Evolutionary conservation across 2,329 filamentous ascomycete species (phyloP).

Genomic region (Talaromyces sp.): DNA sequence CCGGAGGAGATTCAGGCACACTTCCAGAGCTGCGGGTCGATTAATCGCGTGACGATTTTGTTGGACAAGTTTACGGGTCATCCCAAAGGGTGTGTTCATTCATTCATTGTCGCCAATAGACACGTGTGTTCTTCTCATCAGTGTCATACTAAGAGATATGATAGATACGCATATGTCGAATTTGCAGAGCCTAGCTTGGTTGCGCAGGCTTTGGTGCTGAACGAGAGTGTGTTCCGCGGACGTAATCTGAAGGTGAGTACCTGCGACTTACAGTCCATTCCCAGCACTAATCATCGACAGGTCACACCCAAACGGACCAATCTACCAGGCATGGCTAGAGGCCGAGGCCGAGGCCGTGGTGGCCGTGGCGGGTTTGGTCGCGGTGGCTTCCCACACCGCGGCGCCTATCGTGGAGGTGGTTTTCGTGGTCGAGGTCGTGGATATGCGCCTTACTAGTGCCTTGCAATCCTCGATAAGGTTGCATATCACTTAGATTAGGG

Average conservation of each 20-base stretch:
- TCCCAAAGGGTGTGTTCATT: slow-evolving; percentile 82
- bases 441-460: slow-evolving; percentile 44
- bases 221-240: slow-evolving; percentile 93
- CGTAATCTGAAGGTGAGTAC: slow-evolving; percentile 81
- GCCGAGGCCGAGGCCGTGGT: slow-evolving; percentile 55
- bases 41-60: slow-evolving; percentile 96
- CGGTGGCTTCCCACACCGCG: slow-evolving; percentile 48
- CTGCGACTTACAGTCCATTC: neutral
- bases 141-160: slow-evolving; percentile 24
- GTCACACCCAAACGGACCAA: slow-evolving; percentile 93
- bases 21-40: slow-evolving; percentile 94
- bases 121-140: neutral
- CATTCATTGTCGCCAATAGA: slow-evolving; percentile 17
- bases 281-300: slow-evolving; percentile 41
- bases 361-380: slow-evolving; percentile 50
- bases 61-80: slow-evolving; percentile 98
- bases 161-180: slow-evolving; percentile 96
- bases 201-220: slow-evolving; percentile 87
- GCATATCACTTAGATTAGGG: neutral
- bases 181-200: slow-evolving; percentile 93
- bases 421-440: slow-evolving; percentile 48
- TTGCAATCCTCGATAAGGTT: neutral
- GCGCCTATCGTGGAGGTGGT: slow-evolving; percentile 58
- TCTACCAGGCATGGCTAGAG: slow-evolving; percentile 86
- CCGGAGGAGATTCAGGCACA: slow-evolving; percentile 98